Evolutionary conservation across 2,329 filamentous ascomycete species (phyloP), one percentile per base, ranked within the genome.

Genomic region (Coniochaeta hoffmannii): DNA sequence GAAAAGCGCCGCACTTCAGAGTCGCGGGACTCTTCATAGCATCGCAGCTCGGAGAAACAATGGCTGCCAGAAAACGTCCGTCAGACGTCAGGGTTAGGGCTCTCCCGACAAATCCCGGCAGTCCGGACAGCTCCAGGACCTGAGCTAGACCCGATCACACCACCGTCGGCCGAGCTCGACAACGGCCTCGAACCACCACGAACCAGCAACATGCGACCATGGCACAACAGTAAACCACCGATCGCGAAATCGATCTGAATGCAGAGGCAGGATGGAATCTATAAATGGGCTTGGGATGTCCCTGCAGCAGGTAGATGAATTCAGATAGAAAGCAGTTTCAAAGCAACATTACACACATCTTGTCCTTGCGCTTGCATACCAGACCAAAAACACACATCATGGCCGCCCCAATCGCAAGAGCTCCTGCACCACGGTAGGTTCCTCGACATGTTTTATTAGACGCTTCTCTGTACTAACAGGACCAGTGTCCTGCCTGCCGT

Each of bases 321-420:
- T 46, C n/a, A 28, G 41, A 46, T 46, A 26, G 12, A 46, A n/a
- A 46, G 24, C 11, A 46, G 26, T 12, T n/a, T 34, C 49, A 17
- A 26, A 50, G 14, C 49, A n/a, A 22, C 14, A 50, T 50, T 26
- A 50, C 19, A 50, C 26, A 24, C 6, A 46, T 11, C 10, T 26
- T 46, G 14, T 9, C 14, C n/a, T 22, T 41, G 28, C 7, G 24
- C 26, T 24, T 32, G 31, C 19, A 46, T 19, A 46, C 17, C 2
- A 28, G 7, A 28, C 24, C 49, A 50, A 50, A 22, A 50, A 50
- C 44, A 50, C n/a, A 34, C 30, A 50, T 50, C 49, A 50, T 50
- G 49, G 26, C 19, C n/a, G 14, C 4, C 30, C 26, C n/a, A 50
- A 12, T 34, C 5, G 28, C 49, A 19, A 31, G 31, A 34, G 28